Percentiles rank a stretch among this genome's conserved stretches.
Conservation (phyloP, 2,329 filamentous ascomycete species). For the Scleromitrula shiraiana region DNA sequence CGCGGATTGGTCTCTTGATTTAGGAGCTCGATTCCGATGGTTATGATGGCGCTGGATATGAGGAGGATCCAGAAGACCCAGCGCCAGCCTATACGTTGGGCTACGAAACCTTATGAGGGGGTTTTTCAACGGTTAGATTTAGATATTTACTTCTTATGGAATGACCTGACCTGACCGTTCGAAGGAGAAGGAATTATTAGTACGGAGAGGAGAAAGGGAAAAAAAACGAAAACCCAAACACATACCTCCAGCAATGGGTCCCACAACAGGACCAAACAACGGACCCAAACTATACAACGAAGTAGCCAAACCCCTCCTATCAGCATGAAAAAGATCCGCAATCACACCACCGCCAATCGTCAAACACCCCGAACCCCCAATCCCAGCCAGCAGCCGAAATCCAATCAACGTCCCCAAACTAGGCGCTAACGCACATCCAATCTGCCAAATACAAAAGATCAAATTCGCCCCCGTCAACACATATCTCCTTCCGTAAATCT, state of each 20-base stretch:
- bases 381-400: constrained; percentile 54
- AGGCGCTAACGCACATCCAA: constrained; percentile 44
- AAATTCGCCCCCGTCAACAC: constrained; percentile 37
- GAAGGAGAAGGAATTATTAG: too few species aligned
- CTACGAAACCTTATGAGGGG: constrained; percentile 25
- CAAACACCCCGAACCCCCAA: constrained; percentile 40
- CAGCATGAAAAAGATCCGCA: constrained; percentile 16
- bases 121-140: neutral
- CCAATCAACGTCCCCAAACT: constrained; percentile 41
- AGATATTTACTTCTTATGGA: too few species aligned
- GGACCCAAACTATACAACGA: constrained; percentile 18
- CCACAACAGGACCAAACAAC: constrained; percentile 29
- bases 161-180: too few species aligned
- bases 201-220: too few species aligned
- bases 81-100: constrained; percentile 31
- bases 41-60: constrained; percentile 29
- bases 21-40: constrained; percentile 30
- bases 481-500: constrained; percentile 45
- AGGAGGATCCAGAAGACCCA: constrained; percentile 18
- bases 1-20: constrained; percentile 41
- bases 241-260: constrained; percentile 28
- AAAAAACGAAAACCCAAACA: too few species aligned
- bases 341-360: constrained; percentile 21
- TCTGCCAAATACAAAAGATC: constrained; percentile 46
- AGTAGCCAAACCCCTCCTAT: constrained; percentile 16